phyloP scores from a whole-genome alignment of 2,329 filamentous ascomycete species.

The Cladosporium sp. region DNA sequence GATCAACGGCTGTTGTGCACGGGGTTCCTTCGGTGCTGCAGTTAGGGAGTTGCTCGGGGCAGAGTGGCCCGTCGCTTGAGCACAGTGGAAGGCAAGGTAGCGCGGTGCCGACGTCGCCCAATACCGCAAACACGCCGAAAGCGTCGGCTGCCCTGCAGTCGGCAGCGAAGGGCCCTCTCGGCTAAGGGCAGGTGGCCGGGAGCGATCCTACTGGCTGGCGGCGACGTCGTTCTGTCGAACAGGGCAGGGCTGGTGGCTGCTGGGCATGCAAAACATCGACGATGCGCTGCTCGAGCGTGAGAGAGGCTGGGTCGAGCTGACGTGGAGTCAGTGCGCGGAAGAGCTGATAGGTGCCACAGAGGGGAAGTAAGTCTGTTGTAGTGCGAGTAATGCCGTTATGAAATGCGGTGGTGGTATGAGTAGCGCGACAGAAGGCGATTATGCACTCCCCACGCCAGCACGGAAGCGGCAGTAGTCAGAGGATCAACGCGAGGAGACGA shows the following conservation, averaged over 20 bases:
- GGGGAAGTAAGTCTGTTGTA: background rate
- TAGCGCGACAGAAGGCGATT: background rate
- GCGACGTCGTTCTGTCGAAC: background rate
- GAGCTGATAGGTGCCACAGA: background rate
- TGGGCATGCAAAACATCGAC: slow-evolving; percentile 11
- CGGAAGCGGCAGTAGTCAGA: background rate
- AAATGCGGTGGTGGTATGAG: background rate
- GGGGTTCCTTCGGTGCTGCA: background rate
- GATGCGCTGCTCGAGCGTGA: background rate
- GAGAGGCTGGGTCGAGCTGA: background rate
- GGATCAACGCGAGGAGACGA: background rate
- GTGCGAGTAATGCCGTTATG: background rate
- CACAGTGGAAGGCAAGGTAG: background rate
- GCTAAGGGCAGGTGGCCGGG: background rate
- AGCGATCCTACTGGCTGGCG: background rate
- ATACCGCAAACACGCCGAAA: slow-evolving; percentile 7
- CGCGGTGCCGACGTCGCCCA: background rate
- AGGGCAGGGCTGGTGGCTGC: background rate
- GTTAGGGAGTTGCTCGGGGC: slow-evolving; percentile 7
- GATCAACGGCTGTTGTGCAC: slow-evolving; percentile 1
- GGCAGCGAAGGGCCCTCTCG: background rate
- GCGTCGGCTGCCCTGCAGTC: slow-evolving; percentile 1
- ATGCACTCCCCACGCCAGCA: background rate
- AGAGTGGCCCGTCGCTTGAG: background rate
- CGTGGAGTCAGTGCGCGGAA: background rate